A percentile compares a stretch with the other conserved stretches of the same genome.
These are phyloP conservation scores for Colletotrichum brevisporum DNA, from an alignment of 2,329 filamentous ascomycete genomes.

Conservation along the genomic window DNA sequence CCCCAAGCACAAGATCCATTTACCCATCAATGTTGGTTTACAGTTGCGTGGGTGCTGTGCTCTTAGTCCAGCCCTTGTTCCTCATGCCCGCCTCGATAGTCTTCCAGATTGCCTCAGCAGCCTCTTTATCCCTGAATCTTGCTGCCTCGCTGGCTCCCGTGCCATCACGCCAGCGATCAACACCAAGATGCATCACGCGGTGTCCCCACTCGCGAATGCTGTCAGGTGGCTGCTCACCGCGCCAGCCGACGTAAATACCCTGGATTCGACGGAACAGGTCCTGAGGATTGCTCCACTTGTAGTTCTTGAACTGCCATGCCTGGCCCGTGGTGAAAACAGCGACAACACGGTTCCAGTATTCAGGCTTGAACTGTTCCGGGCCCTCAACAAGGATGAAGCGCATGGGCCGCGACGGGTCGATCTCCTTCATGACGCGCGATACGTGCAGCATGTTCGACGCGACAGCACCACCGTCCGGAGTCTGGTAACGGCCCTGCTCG, in stretches of 20 bases:
- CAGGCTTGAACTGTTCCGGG: constrained; percentile 94
- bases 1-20: not conserved
- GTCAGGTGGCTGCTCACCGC: constrained; percentile 83
- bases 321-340: constrained; percentile 98
- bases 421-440: constrained; percentile 79
- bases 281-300: constrained; percentile 92
- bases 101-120: constrained; percentile 94
- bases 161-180: constrained; percentile 86
- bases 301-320: constrained; percentile 98
- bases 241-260: constrained; percentile 93
- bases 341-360: constrained; percentile 96
- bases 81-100: constrained; percentile 90
- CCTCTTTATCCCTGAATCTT: constrained; percentile 89
- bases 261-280: constrained; percentile 92
- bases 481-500: constrained; percentile 84
- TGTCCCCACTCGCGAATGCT: constrained; percentile 88
- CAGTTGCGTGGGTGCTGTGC: constrained; percentile 69
- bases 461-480: constrained; percentile 78
- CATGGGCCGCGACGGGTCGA: constrained; percentile 80
- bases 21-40: not conserved
- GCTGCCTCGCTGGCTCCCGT: constrained; percentile 63
- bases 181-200: constrained; percentile 80
- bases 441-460: constrained; percentile 88
- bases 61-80: constrained; percentile 84
- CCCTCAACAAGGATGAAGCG: constrained; percentile 97